Conservation (phyloP, 2,329 filamentous ascomycete genomes). For the Fonsecaea erecta region DNA sequence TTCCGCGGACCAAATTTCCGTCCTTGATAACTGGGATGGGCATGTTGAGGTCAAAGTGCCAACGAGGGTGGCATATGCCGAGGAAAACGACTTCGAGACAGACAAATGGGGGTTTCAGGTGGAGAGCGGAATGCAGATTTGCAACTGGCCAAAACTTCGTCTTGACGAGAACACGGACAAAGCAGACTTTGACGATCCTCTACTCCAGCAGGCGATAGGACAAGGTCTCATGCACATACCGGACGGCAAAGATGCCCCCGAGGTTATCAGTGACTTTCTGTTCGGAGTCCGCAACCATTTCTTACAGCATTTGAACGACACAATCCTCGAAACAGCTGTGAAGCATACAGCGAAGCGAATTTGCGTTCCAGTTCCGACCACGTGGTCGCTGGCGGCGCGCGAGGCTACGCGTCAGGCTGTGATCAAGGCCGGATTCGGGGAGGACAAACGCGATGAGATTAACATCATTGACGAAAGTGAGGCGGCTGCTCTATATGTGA, state of each 20-base stretch:
- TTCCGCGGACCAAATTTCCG: background rate
- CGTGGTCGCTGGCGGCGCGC: background rate
- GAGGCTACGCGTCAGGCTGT: constrained; percentile 1
- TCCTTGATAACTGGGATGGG: background rate
- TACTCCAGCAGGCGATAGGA: background rate
- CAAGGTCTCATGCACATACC: constrained; percentile 7
- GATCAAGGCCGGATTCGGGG: background rate
- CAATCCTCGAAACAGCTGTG: background rate
- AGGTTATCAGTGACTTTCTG: constrained; percentile 6
- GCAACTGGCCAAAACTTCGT: background rate
- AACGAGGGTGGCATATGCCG: constrained; percentile 5
- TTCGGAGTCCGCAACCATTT: background rate
- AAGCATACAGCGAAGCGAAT: background rate
- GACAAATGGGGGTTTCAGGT: constrained; percentile 8
- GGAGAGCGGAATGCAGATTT: background rate
- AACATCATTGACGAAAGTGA: background rate
- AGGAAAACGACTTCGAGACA: background rate
- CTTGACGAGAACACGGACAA: constrained; percentile 13
- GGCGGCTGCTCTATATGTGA: background rate
- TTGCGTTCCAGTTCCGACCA: constrained; percentile 1
- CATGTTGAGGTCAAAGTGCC: constrained; percentile 9
- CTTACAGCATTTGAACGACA: background rate
- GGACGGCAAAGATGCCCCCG: background rate
- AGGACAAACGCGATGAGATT: background rate
- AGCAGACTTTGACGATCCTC: background rate